Conservation (phyloP, 2,329 filamentous ascomycete genomes). For the Colletotrichum falcatum region DNA sequence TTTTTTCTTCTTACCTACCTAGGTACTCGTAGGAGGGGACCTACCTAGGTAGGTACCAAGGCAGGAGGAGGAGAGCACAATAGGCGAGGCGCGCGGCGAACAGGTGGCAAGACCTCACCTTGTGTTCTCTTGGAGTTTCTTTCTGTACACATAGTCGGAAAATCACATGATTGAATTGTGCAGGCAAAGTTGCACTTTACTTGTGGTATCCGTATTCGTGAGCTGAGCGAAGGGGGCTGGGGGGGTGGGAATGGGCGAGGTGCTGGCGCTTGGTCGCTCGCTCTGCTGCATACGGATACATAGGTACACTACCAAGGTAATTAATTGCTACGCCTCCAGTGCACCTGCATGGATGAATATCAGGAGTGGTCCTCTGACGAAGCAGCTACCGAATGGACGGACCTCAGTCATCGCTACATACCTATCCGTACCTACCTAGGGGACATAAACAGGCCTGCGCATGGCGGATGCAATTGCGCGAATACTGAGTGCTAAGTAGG, state of each 20-base stretch:
- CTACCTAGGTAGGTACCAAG: neutral
- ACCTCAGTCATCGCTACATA: neutral
- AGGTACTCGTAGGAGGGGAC: too few species aligned
- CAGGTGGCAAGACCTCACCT: neutral
- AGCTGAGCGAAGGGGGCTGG: neutral
- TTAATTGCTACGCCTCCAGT: too few species aligned
- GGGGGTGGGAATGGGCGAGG: neutral
- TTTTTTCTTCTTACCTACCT: neutral
- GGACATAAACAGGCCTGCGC: neutral
- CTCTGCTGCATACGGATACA: too few species aligned
- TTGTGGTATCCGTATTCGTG: neutral
- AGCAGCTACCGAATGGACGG: neutral
- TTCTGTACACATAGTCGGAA: too few species aligned
- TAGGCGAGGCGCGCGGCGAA: conserved; percentile 1
- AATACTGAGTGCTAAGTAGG: neutral
- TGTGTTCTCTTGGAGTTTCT: neutral
- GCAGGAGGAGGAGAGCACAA: conserved; percentile 4
- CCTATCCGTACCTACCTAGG: too few species aligned
- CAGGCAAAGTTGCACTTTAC: neutral
- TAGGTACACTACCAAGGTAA: too few species aligned
- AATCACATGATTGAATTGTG: neutral
- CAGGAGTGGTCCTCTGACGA: neutral
- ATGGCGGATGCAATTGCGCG: neutral
- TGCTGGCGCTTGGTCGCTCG: conserved; percentile 1
- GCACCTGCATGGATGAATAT: too few species aligned